Evolutionary conservation across 2,329 filamentous ascomycete species (phyloP).

Genomic region (Dothistroma septosporum): DNA sequence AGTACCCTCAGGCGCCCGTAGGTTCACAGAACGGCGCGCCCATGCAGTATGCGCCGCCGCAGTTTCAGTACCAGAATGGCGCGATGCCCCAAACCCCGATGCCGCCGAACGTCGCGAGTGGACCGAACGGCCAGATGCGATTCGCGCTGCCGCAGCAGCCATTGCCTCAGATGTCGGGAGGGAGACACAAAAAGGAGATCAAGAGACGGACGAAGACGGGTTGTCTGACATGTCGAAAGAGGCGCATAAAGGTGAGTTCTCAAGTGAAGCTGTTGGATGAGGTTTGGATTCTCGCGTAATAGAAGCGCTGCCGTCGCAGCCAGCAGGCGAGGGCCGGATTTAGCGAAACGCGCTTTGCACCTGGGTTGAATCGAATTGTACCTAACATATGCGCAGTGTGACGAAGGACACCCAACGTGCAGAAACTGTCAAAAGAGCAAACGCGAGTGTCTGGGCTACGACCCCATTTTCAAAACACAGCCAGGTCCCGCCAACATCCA

Average conservation of each 20-base stretch:
- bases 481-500: constrained; percentile 68
- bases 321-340: not conserved
- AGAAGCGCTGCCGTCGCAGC: not conserved
- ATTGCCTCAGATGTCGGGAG: constrained; percentile 53
- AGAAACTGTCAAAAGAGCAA: constrained; percentile 87
- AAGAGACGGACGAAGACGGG: constrained; percentile 60
- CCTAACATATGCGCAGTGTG: constrained; percentile 62
- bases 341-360: not conserved
- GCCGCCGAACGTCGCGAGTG: constrained; percentile 21
- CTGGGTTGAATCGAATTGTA: not conserved
- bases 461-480: constrained; percentile 78
- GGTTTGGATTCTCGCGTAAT: not conserved
- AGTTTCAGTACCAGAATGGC: constrained; percentile 25
- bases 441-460: constrained; percentile 80
- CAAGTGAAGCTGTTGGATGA: not conserved
- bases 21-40: constrained; percentile 2
- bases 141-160: constrained; percentile 53
- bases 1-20: constrained; percentile 5
- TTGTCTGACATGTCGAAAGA: constrained; percentile 56
- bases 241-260: constrained; percentile 66
- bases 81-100: constrained; percentile 22
- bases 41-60: constrained; percentile 24
- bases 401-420: constrained; percentile 90
- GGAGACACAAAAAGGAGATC: constrained; percentile 67
- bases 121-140: constrained; percentile 41